Evolutionary conservation across 2,329 filamentous ascomycete species (phyloP).

Genomic region (Colletotrichum noveboracense): DNA sequence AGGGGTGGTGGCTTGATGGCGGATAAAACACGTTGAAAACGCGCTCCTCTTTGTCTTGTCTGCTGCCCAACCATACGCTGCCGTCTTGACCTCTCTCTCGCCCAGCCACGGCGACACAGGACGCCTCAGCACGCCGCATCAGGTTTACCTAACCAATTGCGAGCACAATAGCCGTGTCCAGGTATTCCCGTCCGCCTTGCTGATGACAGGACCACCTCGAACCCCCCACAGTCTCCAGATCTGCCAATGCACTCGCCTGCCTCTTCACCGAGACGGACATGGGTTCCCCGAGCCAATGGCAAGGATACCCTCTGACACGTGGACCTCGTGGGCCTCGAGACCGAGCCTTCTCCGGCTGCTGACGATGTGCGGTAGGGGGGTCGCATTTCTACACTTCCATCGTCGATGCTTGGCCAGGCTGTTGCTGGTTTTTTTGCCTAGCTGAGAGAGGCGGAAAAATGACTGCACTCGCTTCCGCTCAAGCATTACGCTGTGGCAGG

Average conservation of each 20-base stretch:
- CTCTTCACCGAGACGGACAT: background rate
- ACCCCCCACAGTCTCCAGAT: constrained; percentile 3
- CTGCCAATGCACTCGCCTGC: background rate
- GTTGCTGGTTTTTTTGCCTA: background rate
- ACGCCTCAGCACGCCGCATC: background rate
- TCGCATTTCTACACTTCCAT: background rate
- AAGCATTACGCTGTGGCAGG: background rate
- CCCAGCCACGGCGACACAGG: background rate
- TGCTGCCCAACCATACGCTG: background rate
- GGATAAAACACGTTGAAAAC: constrained; percentile 15
- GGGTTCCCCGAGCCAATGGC: constrained; percentile 4
- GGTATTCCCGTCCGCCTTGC: background rate
- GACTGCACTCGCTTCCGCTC: background rate
- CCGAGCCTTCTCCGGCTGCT: background rate
- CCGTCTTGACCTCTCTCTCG: background rate
- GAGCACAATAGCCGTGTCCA: background rate
- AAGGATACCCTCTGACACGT: constrained; percentile 7
- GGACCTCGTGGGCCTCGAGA: background rate
- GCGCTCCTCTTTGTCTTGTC: background rate
- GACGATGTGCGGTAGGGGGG: background rate
- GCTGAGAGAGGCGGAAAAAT: background rate
- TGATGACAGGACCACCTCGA: background rate
- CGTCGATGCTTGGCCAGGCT: background rate
- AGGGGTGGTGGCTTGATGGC: background rate
- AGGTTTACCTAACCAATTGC: background rate